A percentile compares a stretch with the other conserved stretches of the same genome.
phyloP scores from a whole-genome alignment of 352 stramenopile genomes.

The Phytopythium aichiense region DNA sequence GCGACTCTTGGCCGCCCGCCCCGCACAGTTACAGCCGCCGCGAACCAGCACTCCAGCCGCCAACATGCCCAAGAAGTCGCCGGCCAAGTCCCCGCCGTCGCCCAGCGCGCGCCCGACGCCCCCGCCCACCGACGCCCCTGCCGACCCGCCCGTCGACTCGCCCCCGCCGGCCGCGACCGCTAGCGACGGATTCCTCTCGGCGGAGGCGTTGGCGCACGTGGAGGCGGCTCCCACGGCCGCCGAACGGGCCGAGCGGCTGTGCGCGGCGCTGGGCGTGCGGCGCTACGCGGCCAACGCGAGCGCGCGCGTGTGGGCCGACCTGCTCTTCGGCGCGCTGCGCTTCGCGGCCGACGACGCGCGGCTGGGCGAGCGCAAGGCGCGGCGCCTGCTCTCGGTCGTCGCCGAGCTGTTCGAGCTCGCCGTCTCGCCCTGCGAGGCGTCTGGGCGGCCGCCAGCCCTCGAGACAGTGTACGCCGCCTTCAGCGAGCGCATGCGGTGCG shows the following conservation, averaged over 20 bases:
- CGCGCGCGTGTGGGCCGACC: constrained; percentile 50
- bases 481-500: constrained; percentile 20
- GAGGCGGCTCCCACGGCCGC: constrained; percentile 12
- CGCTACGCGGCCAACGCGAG: constrained; percentile 51
- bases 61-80: neutral
- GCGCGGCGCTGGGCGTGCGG: constrained; percentile 34
- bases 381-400: constrained; percentile 45
- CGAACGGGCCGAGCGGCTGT: constrained; percentile 29
- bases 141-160: neutral
- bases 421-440: constrained; percentile 2
- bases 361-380: neutral
- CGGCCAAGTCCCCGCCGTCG: neutral
- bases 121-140: too few species aligned
- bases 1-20: neutral
- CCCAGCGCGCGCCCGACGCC: neutral
- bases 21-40: neutral
- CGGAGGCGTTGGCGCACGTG: constrained; percentile 29
- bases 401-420: neutral
- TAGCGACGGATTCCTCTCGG: constrained; percentile 22
- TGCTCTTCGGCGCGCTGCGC: constrained; percentile 58
- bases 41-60: neutral
- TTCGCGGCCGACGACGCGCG: constrained; percentile 52
- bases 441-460: constrained; percentile 15
- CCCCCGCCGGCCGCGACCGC: neutral
- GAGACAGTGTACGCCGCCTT: constrained; percentile 40